phyloP scores from a whole-genome alignment of 164 flowering plant genomes.

The Stephania cephalantha region DNA sequence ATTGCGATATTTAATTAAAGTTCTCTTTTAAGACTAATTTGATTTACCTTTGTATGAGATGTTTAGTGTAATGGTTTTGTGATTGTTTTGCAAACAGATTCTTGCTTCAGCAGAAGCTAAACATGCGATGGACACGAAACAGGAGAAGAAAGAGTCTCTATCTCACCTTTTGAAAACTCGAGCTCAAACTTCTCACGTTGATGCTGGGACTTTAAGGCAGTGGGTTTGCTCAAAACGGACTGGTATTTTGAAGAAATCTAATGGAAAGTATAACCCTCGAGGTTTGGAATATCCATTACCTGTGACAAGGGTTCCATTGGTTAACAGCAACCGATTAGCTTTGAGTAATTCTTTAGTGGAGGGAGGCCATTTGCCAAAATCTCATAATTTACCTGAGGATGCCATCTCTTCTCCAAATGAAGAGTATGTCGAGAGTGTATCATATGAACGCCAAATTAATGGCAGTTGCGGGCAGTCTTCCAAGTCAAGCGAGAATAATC shows the following conservation, averaged over 20 bases:
- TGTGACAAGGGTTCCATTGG: conserved; percentile 16
- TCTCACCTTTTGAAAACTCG: conserved; percentile 17
- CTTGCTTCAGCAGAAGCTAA: conserved; percentile 17
- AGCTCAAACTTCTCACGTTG: conserved; percentile 25
- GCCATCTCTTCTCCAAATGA: conserved; percentile 24
- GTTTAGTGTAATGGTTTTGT: not conserved
- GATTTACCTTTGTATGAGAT: not conserved
- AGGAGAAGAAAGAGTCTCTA: conserved; percentile 22
- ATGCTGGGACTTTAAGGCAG: conserved; percentile 33
- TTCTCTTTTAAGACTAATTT: not conserved
- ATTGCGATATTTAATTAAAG: not conserved
- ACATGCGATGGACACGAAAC: conserved; percentile 17
- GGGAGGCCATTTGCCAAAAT: conserved; percentile 12
- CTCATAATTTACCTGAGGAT: conserved; percentile 16
- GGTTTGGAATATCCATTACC: conserved; percentile 16
- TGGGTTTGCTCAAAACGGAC: conserved; percentile 60
- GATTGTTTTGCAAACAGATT: conserved; percentile 32
- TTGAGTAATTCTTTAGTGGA: conserved; percentile 20
- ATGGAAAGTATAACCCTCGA: conserved; percentile 18
- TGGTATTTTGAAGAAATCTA: conserved; percentile 33
- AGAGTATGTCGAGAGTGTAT: conserved; percentile 21
- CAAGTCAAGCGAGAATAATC: conserved; percentile 13
- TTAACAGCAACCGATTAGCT: conserved; percentile 23
- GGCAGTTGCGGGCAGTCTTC: conserved; percentile 21
- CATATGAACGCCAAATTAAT: conserved; percentile 6